Conservation (phyloP, 176 grass and related monocot genomes). For the Oropetium thomaeum region DNA sequence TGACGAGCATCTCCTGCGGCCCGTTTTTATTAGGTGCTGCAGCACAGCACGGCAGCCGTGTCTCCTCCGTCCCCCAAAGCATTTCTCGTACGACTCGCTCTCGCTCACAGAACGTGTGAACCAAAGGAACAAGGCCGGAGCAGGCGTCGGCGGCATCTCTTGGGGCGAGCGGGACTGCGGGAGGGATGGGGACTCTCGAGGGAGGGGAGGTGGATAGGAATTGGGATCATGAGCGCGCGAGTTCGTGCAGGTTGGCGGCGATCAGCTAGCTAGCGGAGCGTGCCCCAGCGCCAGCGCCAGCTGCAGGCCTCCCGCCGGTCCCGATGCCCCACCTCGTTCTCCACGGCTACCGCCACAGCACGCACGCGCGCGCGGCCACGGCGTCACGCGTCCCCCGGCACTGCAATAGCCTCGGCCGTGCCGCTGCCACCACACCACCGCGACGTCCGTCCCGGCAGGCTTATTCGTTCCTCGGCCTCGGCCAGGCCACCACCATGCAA, state of each 20-base stretch:
- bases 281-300: not conserved
- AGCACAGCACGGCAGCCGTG: too few species aligned
- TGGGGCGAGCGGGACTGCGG: not conserved
- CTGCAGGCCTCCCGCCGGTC: not conserved
- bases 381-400: not conserved
- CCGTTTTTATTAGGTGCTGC: too few species aligned
- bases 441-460: not conserved
- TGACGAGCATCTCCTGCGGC: too few species aligned
- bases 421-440: constrained; percentile 4
- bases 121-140: not conserved
- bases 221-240: too few species aligned
- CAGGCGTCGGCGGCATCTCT: constrained; percentile 24
- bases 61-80: not conserved
- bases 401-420: not conserved
- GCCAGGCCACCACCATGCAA: not conserved
- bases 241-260: too few species aligned
- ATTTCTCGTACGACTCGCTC: not conserved
- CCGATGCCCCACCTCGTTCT: constrained; percentile 18
- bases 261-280: constrained; percentile 10
- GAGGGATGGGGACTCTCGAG: too few species aligned
- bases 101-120: not conserved
- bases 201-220: not conserved
- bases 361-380: not conserved
- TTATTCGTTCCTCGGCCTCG: too few species aligned
- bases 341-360: constrained; percentile 22